Percentiles rank a stretch among this genome's conserved stretches.
phyloP scores from a whole-genome alignment of 2,329 filamentous ascomycete species.

The Sclerotinia subarctica region DNA sequence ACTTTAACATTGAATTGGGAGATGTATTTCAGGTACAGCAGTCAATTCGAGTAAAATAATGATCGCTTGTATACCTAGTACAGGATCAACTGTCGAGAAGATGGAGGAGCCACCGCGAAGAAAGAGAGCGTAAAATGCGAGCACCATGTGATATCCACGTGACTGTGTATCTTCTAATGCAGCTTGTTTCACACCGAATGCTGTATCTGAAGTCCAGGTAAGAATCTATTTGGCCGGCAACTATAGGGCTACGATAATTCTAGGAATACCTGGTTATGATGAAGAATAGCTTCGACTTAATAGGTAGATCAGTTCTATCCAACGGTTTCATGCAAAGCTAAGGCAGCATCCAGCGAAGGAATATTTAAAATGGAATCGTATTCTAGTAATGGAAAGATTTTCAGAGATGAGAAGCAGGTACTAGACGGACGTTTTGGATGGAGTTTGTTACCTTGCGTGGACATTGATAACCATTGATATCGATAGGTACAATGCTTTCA shows the following conservation, averaged over 20 bases:
- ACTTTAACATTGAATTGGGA: no score
- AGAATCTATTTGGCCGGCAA: not conserved
- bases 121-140: not conserved
- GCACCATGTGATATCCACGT: not conserved
- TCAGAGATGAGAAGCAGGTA: not conserved
- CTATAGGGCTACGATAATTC: not conserved
- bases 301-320: not conserved
- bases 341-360: not conserved
- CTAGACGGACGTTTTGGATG: not conserved
- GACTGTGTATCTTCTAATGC: not conserved
- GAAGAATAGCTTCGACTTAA: not conserved
- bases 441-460: not conserved
- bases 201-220: not conserved
- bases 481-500: not conserved
- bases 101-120: not conserved
- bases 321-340: not conserved
- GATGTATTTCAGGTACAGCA: no score
- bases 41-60: no score
- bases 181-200: not conserved
- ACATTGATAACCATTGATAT: not conserved
- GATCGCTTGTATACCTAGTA: no score
- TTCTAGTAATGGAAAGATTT: not conserved
- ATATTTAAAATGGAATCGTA: not conserved
- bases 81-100: not conserved
- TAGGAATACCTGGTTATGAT: not conserved